phyloP scores from a whole-genome alignment of 2,329 filamentous ascomycete genomes.

The Colletotrichum costaricense region DNA sequence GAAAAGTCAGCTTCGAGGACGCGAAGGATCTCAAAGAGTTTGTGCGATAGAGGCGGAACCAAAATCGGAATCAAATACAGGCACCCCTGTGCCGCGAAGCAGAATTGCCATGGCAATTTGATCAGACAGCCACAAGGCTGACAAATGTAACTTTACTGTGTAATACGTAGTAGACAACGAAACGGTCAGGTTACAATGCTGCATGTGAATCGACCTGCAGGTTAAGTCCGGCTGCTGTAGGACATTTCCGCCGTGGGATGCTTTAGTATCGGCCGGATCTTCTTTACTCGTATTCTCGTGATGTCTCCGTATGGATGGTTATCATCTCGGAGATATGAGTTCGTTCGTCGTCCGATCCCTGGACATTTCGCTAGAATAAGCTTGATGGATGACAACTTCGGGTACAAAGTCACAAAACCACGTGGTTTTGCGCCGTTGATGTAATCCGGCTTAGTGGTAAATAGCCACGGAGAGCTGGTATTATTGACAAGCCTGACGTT shows the following conservation, averaged over 20 bases:
- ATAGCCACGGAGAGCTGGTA: not conserved
- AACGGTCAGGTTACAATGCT: not conserved
- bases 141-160: slow-evolving; percentile 34
- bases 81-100: not conserved
- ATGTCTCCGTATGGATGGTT: not conserved
- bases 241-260: not conserved
- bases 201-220: not conserved
- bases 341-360: not conserved
- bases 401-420: not conserved
- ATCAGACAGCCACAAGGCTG: slow-evolving; percentile 11
- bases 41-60: slow-evolving; percentile 49
- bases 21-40: slow-evolving; percentile 68
- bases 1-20: slow-evolving; percentile 75
- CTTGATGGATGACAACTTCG: not conserved
- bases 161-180: slow-evolving; percentile 31
- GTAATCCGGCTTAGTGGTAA: not conserved
- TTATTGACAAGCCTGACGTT: not conserved
- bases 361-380: not conserved
- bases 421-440: not conserved
- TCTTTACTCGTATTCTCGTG: not conserved
- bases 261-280: not conserved
- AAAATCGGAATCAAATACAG: not conserved
- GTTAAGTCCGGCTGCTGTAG: not conserved
- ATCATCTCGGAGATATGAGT: not conserved
- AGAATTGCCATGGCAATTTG: not conserved